Evolutionary conservation across 73 alveolate species (phyloP).

Genomic region (Paramecium pentaurelia): DNA sequence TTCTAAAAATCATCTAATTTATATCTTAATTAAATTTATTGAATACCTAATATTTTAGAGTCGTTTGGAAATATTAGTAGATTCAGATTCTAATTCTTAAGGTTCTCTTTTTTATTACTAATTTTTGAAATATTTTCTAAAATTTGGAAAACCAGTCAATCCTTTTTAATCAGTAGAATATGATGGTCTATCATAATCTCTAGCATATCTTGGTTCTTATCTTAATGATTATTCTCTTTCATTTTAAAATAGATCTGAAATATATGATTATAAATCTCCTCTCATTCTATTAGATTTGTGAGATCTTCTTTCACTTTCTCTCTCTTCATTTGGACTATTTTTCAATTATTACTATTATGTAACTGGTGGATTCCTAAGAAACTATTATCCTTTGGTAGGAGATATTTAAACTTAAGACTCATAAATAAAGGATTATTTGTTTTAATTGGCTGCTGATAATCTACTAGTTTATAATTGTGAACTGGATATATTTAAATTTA

Average conservation of each 20-base stretch:
- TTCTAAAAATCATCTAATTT: constrained; percentile 29
- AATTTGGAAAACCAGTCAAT: constrained; percentile 3
- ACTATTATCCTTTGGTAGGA: background rate
- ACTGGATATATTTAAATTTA: background rate
- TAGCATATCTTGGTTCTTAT: background rate
- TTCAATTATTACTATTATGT: background rate
- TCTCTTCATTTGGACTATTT: background rate
- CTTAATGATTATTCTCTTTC: background rate
- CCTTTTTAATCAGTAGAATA: constrained; percentile 9
- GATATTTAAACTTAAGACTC: background rate
- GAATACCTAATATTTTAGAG: background rate
- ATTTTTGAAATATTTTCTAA: constrained; percentile 6
- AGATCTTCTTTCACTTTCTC: constrained; percentile 14
- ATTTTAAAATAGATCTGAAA: background rate
- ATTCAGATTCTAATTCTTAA: background rate
- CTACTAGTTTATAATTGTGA: background rate
- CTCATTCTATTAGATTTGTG: constrained; percentile 25
- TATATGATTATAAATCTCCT: constrained; percentile 4
- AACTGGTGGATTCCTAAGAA: background rate
- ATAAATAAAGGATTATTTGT: background rate
- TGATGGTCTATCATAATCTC: background rate
- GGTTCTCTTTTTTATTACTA: background rate
- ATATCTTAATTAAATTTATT: background rate
- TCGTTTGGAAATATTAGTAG: background rate
- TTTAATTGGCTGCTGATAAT: background rate